phyloP scores from a whole-genome alignment of 176 grass and related monocot species.

The Phyllostachys edulis region DNA sequence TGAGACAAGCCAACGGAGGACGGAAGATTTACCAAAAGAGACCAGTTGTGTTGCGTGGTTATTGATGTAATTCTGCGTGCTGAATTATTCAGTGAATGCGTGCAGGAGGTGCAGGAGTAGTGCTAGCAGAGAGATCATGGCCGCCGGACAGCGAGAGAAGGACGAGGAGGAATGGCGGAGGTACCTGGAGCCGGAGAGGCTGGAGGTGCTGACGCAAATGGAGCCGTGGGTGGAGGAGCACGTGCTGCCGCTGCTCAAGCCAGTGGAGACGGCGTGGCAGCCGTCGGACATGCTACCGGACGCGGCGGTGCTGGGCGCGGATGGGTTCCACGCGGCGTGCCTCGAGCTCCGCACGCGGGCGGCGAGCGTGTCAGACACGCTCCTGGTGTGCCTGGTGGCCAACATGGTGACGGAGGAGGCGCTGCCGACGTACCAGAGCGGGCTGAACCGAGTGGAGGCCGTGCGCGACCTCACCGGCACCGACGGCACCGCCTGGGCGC shows the following conservation, averaged over 20 bases:
- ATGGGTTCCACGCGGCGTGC: conserved; percentile 53
- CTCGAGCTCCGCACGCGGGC: conserved; percentile 43
- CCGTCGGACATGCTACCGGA: conserved; percentile 67
- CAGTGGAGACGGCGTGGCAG: conserved; percentile 67
- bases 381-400: conserved; percentile 61
- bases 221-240: conserved; percentile 53
- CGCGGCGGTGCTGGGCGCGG: conserved; percentile 31
- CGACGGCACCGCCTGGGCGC: conserved; percentile 52
- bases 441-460: conserved; percentile 50
- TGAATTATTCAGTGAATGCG: no score
- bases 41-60: no score
- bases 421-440: conserved; percentile 67
- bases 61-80: no score
- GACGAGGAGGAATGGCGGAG: neutral
- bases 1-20: no score
- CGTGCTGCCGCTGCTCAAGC: conserved; percentile 63
- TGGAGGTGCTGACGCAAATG: conserved; percentile 50
- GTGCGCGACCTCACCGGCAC: conserved; percentile 63
- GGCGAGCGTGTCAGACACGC: conserved; percentile 41
- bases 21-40: no score
- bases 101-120: no score
- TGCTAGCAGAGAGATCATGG: no score
- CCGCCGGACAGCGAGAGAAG: no score
- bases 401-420: conserved; percentile 86
- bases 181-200: conserved; percentile 50